Percentiles rank a stretch among this genome's conserved stretches.
These are phyloP conservation scores for Camelina hispida DNA, from an alignment of 345 rosid species.

Conservation along the genomic window DNA sequence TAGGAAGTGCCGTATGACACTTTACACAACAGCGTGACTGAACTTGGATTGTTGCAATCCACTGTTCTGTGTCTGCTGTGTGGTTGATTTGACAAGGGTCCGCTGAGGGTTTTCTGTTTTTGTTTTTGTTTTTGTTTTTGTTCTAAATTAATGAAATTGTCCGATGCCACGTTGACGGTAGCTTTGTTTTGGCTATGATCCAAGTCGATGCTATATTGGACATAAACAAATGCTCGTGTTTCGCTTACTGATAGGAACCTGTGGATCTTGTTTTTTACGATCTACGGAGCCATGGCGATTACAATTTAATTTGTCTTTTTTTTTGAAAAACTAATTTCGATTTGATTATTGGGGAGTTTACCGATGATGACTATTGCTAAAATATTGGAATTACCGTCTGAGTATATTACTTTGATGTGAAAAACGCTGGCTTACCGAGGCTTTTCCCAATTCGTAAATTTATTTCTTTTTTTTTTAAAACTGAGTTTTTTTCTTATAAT, in stretches of 20 bases:
- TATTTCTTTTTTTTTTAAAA: too few species aligned
- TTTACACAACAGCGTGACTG: constrained; percentile 45
- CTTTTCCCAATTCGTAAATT: background rate
- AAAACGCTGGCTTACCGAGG: constrained; percentile 40
- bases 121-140: too few species aligned
- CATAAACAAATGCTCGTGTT: constrained; percentile 48
- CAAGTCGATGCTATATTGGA: constrained; percentile 61
- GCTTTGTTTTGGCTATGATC: constrained; percentile 45
- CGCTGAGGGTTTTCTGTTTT: constrained; percentile 35
- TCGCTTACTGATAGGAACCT: constrained; percentile 73
- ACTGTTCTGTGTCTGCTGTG: constrained; percentile 41
- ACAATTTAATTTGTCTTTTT: background rate
- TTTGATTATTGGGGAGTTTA: background rate
- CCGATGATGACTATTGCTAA: constrained; percentile 33
- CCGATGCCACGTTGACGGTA: constrained; percentile 62
- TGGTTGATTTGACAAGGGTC: constrained; percentile 53
- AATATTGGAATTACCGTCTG: constrained; percentile 91
- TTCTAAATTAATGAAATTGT: constrained; percentile 19
- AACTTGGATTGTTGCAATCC: constrained; percentile 15
- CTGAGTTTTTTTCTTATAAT: background rate
- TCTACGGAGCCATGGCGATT: constrained; percentile 50
- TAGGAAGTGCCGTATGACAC: constrained; percentile 84
- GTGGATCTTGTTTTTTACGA: constrained; percentile 46
- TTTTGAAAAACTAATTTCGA: background rate
- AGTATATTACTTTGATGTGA: constrained; percentile 43